Conservation (phyloP, 2,329 filamentous ascomycete species). For the Xylaria sp. region DNA sequence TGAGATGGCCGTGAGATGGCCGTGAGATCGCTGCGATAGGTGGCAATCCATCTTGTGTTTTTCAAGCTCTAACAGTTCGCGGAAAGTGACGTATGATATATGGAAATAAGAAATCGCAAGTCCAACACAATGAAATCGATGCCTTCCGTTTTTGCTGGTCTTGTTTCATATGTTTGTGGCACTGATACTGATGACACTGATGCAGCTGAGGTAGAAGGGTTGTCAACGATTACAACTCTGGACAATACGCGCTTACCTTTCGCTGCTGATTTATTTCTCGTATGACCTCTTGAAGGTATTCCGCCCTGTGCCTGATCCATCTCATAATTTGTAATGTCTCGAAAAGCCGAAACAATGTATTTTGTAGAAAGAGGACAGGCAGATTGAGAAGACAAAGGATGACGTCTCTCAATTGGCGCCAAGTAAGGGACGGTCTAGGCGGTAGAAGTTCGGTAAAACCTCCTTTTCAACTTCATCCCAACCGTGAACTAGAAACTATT, state of each 20-base stretch:
- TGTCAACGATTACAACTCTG: background rate
- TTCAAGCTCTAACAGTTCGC: background rate
- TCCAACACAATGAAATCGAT: background rate
- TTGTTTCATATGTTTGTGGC: background rate
- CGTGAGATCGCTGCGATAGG: background rate
- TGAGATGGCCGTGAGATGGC: too few species aligned
- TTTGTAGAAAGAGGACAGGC: background rate
- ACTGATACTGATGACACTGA: background rate
- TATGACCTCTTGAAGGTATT: slow-evolving; percentile 38
- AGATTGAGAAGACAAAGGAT: background rate
- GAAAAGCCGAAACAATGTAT: background rate
- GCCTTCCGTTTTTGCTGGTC: slow-evolving; percentile 7
- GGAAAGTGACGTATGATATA: background rate
- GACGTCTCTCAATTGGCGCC: slow-evolving; percentile 28
- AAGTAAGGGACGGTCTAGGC: slow-evolving; percentile 10
- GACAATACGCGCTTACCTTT: slow-evolving; percentile 41
- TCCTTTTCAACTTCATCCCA: slow-evolving; percentile 23
- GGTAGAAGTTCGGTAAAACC: slow-evolving; percentile 35
- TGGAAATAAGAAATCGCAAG: slow-evolving; percentile 3
- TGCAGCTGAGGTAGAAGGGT: background rate
- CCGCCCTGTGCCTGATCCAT: slow-evolving; percentile 41
- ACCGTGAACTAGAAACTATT: background rate
- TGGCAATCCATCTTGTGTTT: background rate
- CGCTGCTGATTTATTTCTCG: slow-evolving; percentile 45
- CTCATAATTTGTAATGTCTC: background rate